phyloP scores from a whole-genome alignment of 1,139 yeast species.

The Zygosaccharomyces pseudobailii region DNA sequence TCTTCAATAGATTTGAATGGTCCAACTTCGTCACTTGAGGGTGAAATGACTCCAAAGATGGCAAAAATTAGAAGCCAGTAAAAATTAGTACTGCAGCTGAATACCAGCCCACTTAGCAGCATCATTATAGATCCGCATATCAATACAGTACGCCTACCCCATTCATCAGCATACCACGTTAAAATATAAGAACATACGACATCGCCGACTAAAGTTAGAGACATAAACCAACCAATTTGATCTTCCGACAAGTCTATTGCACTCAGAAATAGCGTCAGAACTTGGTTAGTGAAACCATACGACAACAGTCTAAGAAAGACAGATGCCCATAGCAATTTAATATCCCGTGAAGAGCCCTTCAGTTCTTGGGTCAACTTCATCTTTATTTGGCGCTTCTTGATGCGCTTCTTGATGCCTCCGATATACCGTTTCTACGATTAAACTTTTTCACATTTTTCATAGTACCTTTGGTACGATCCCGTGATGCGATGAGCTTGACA shows the following conservation, averaged over 20 bases:
- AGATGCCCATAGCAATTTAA: constrained; percentile 62
- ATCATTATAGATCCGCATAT: constrained; percentile 63
- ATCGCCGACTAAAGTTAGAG: constrained; percentile 76
- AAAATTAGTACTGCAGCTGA: constrained; percentile 51
- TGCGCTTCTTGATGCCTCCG: neutral
- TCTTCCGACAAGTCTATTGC: constrained; percentile 52
- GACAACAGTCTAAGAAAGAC: constrained; percentile 71
- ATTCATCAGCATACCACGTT: constrained; percentile 73
- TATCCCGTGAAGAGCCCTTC: constrained; percentile 42
- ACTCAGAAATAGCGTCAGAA: constrained; percentile 64
- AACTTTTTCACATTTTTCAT: neutral
- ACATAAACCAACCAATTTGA: constrained; percentile 75
- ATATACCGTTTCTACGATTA: neutral
- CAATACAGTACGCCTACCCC: constrained; percentile 70
- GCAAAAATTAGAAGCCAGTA: constrained; percentile 59
- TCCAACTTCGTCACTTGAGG: constrained; percentile 90
- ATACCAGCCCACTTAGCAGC: constrained; percentile 63
- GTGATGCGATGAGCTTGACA: constrained; percentile 4
- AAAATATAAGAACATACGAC: constrained; percentile 63
- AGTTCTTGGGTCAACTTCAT: constrained; percentile 21
- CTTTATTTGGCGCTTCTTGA: neutral
- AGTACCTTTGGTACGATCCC: neutral
- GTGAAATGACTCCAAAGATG: constrained; percentile 70
- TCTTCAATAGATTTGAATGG: constrained; percentile 90
- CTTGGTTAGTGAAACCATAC: constrained; percentile 79